Percentiles rank a stretch among this genome's conserved stretches.
Conservation (phyloP, 192 early-diverging fungal species). For the Physocladia obscura region DNA sequence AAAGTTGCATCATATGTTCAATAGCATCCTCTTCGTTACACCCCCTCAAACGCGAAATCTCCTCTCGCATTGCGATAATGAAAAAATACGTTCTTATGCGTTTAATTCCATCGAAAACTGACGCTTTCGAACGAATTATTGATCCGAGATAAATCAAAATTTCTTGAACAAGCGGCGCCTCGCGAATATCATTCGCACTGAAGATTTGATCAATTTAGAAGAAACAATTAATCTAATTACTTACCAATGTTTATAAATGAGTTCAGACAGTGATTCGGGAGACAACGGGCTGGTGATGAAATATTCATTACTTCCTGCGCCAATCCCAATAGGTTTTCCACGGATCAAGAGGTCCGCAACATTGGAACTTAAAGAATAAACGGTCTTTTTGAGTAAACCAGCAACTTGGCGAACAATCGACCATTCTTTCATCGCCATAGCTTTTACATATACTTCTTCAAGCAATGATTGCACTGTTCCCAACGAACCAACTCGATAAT, state of each 20-base stretch:
- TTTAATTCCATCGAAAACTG: conserved; percentile 80
- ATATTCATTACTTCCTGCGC: conserved; percentile 64
- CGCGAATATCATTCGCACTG: conserved; percentile 74
- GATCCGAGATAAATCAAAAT: conserved; percentile 76
- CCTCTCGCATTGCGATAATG: conserved; percentile 82
- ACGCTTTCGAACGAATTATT: conserved; percentile 64
- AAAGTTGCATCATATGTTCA: conserved; percentile 76
- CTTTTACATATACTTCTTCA: conserved; percentile 81
- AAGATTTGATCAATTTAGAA: too few species aligned
- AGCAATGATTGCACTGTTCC: conserved; percentile 59
- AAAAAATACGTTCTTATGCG: conserved; percentile 77
- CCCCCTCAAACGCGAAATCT: conserved; percentile 69
- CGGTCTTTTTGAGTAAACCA: conserved; percentile 70
- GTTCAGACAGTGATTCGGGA: conserved; percentile 61
- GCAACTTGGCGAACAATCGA: conserved; percentile 77
- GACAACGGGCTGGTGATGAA: conserved; percentile 68
- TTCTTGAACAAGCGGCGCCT: conserved; percentile 81
- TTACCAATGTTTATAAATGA: conserved; percentile 70
- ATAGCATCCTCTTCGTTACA: conserved; percentile 77
- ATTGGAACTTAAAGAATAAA: conserved; percentile 74
- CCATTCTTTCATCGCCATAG: conserved; percentile 71
- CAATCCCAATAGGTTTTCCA: conserved; percentile 74
- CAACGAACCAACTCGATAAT: conserved; percentile 49
- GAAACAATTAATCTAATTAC: too few species aligned
- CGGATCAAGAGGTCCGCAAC: conserved; percentile 77